Evolutionary conservation across 805 yeast species (phyloP), one percentile per base, ranked within the genome.

Genomic region (Ogataea pilisensis): DNA sequence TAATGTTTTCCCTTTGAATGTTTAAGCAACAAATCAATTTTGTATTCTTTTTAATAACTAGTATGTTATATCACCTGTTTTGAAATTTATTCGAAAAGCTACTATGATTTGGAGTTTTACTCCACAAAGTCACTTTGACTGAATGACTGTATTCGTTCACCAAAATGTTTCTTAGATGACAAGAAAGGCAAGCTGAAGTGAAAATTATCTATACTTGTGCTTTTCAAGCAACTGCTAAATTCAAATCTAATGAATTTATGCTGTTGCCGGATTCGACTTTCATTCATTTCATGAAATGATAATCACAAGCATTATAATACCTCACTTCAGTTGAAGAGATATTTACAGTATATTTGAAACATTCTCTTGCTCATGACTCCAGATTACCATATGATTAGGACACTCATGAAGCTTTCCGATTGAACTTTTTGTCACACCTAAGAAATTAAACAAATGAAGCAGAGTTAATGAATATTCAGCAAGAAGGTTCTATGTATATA

Each of bases 351-450:
- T 21, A 14, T 29, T 17, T 2, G 11, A 11, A 16, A 16, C n/a
- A 27, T 12, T 38, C 45, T 48, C 48, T 49, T 53, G 70, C 72
- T 65, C 74, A 65, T 70, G 74, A 70, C 53, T 70, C 73, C 73
- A 34, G 30, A 11, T 18, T 20, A 21, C 12, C 40, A 7, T n/a
- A 18, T 26, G 35, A 32, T 40, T 34, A 42, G 73, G 75, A 70
- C 68, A 70, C 75, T 69, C 74, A 66, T 69, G 74, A 55, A 52
- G 72, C 69, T 61, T 57, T 56, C 41, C 48, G 62, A 34, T 48
- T 53, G 66, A 43, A 58, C 49, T 50, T 62, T 62, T 38, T 55
- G 51, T 40, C 49, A 45, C 43, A 57, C 24, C 21, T n/a, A 35
- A 34, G 8, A 9, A 19, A 14, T 21, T 33, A 16, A 32, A n/a